Evolutionary conservation across 1,139 yeast genomes (phyloP).

Genomic region (Hansenula anomala): DNA sequence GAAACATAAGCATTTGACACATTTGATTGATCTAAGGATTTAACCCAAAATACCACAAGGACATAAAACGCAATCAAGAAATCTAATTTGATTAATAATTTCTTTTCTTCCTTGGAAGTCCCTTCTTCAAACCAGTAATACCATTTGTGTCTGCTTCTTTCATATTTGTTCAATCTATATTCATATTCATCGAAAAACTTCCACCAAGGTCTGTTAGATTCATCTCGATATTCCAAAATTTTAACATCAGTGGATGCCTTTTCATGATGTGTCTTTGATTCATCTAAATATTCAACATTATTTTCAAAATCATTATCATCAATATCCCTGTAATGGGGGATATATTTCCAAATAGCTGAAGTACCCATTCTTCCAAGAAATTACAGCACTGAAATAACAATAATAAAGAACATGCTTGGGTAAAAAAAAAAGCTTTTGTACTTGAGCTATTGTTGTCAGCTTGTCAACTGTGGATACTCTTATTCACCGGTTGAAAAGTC

Average conservation of each 20-base stretch:
- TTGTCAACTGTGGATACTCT: no score
- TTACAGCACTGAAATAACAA: no score
- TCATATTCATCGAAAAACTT: conserved; percentile 58
- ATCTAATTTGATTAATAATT: conserved; percentile 50
- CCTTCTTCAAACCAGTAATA: conserved; percentile 58
- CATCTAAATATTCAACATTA: background rate
- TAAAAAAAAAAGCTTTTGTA: no score
- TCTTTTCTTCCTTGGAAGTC: conserved; percentile 41
- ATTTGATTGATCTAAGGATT: background rate
- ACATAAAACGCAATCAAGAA: conserved; percentile 41
- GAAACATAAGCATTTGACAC: conserved; percentile 50
- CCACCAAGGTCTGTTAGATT: conserved; percentile 57
- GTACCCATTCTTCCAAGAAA: no score
- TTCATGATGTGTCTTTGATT: background rate
- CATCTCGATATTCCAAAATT: conserved; percentile 48
- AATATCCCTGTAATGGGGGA: background rate
- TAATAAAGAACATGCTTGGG: no score
- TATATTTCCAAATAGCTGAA: background rate
- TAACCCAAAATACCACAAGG: background rate
- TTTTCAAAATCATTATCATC: background rate
- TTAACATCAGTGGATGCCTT: background rate
- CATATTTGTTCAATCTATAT: conserved; percentile 40
- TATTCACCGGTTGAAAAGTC: no score
- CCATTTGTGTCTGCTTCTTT: conserved; percentile 36
- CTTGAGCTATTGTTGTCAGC: no score